phyloP scores from a whole-genome alignment of 2,329 filamentous ascomycete species.

The Ophiostoma sp. region DNA sequence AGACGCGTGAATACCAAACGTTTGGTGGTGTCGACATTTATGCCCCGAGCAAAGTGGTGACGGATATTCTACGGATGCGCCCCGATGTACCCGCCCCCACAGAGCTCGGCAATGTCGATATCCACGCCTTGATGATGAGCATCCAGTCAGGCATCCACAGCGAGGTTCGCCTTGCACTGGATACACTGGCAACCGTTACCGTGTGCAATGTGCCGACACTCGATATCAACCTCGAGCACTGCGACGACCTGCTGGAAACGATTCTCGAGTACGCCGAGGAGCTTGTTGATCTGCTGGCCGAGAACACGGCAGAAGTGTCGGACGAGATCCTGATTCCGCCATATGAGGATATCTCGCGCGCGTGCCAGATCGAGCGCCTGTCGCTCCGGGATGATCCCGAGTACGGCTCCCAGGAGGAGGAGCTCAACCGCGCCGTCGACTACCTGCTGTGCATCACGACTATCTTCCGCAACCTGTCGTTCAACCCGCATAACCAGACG shows the following conservation, averaged over 20 bases:
- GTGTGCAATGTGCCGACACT: conserved; percentile 60
- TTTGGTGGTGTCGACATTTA: conserved; percentile 70
- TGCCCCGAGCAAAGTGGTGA: conserved; percentile 58
- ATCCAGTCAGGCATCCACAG: conserved; percentile 83
- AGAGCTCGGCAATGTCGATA: conserved; percentile 83
- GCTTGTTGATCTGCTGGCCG: conserved; percentile 75
- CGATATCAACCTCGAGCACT: conserved; percentile 62
- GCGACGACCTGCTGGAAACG: conserved; percentile 83
- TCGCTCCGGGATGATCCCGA: conserved; percentile 64
- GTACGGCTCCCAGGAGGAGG: conserved; percentile 71
- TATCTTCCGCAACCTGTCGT: conserved; percentile 87
- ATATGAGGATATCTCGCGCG: conserved; percentile 81
- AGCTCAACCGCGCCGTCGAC: conserved; percentile 81
- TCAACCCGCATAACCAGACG: conserved; percentile 67
- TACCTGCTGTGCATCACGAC: conserved; percentile 85
- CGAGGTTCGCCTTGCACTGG: conserved; percentile 84
- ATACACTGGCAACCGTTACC: conserved; percentile 67
- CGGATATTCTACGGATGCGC: conserved; percentile 61
- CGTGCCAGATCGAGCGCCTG: conserved; percentile 69
- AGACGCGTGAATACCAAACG: conserved; percentile 49
- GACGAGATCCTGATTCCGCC: conserved; percentile 76
- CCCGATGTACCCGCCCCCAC: conserved; percentile 68
- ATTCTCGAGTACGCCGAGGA: conserved; percentile 87
- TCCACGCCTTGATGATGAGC: conserved; percentile 82
- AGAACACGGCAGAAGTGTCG: conserved; percentile 77